These are phyloP conservation scores for Crithidia expoeki DNA, from an alignment of 208 protist species.

Conservation along the genomic window DNA sequence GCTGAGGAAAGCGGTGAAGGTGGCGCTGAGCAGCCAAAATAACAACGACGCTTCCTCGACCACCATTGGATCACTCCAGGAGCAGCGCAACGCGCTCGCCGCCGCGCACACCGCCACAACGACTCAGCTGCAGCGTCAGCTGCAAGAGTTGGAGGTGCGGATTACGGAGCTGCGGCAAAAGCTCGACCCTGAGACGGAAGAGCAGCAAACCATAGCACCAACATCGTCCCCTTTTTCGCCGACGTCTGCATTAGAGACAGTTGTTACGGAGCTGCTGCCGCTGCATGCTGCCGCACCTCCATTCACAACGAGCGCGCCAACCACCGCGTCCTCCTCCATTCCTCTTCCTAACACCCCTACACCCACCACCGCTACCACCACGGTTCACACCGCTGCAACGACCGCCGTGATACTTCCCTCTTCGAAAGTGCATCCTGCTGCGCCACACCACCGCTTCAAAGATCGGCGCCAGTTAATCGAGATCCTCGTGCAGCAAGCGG, in stretches of 20 bases:
- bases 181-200: not conserved
- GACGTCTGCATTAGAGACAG: not conserved
- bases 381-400: not conserved
- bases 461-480: slow-evolving; percentile 15
- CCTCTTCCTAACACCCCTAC: too few relatives aligned
- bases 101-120: not conserved
- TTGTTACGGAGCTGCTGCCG: not conserved
- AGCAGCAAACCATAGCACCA: not conserved
- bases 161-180: slow-evolving; percentile 1
- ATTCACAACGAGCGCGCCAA: not conserved
- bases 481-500: slow-evolving; percentile 8
- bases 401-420: not conserved
- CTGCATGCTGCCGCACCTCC: not conserved
- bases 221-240: not conserved
- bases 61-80: not conserved
- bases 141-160: slow-evolving; percentile 14
- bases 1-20: slow-evolving; percentile 11
- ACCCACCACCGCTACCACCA: not conserved
- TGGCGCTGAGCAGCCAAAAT: not conserved
- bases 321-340: too few relatives aligned
- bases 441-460: too few relatives aligned
- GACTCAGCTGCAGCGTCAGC: slow-evolving; percentile 3
- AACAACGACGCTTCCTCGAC: not conserved
- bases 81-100: slow-evolving; percentile 7
- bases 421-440: not conserved